A percentile compares a stretch with the other conserved stretches of the same genome.
Evolutionary conservation across 495 filamentous ascomycete genomes (phyloP).

Genomic region (Peziza echinospora): DNA sequence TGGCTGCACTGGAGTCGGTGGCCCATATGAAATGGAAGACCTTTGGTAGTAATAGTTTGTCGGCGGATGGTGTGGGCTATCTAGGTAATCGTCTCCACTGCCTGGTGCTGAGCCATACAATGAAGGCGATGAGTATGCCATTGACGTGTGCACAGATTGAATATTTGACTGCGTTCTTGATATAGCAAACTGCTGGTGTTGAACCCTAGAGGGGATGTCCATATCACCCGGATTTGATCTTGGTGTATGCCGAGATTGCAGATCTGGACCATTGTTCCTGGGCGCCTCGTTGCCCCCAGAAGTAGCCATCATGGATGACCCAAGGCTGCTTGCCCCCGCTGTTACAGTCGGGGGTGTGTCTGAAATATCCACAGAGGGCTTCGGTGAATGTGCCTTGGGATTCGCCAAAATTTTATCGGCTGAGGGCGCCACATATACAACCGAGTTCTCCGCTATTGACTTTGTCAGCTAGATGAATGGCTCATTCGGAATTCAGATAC

Average conservation of each 20-base stretch:
- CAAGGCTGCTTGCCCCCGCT: too few relatives aligned
- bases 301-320: too few relatives aligned
- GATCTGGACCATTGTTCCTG: not conserved
- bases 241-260: not conserved
- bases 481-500: not conserved
- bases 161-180: not conserved
- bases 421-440: not conserved
- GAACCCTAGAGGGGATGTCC: not conserved
- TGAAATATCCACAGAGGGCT: not conserved
- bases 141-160: not conserved
- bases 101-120: too few relatives aligned
- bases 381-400: not conserved
- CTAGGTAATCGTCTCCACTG: too few relatives aligned
- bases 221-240: not conserved
- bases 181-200: not conserved
- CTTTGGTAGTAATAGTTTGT: conserved; percentile 5
- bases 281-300: not conserved
- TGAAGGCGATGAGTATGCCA: too few relatives aligned
- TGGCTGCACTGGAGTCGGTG: conserved; percentile 12
- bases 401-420: not conserved
- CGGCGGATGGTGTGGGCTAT: too few relatives aligned
- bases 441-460: not conserved
- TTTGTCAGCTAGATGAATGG: not conserved
- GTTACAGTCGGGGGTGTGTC: not conserved
- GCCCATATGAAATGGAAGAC: conserved; percentile 11